Base-by-base conservation (phyloP, 2,329 filamentous ascomycete genomes). In the Hypoxylon sp. region DNA sequence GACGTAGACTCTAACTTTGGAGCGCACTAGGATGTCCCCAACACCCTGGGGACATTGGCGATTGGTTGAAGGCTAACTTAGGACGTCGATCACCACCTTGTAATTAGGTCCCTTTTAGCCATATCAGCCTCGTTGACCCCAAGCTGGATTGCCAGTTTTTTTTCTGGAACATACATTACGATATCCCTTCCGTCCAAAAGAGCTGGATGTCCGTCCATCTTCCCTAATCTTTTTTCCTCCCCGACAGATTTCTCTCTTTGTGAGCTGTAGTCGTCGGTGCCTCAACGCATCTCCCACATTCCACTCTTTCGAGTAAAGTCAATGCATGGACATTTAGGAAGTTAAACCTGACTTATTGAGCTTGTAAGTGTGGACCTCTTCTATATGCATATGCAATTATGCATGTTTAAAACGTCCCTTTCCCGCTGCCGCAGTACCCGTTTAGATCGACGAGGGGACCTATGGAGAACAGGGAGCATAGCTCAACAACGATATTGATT, bases 81-180 rank as follows among this genome's bases (percentile, higher is more conserved):
- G 17, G 17, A 46, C 31, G 67, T 67, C 67, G 70, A 70, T 72
- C 67, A 56, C 33, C 19, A 60, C 65, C 46, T 57, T 61, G 46
- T 60, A 35, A 67, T 63, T 67, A 56, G 48, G 64, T 65, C 67
- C 53, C 55, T 63, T 70, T 72, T 65, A 71, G 37, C 70, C 68
- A 68, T 71, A 71, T 72, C 70, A 72, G 70, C 70, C 70, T 72
- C 61, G 70, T 46, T 67, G 54, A 48, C 51, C 51, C 59, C 50
- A 42, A 63, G 46, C 53, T 64, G 29, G 47, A 39, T 44, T 39
- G 48, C 47, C 47, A 52, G 53, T 11, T 61, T 55, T 66, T 62
- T 57, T 59, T 33, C 31, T 62, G n/a, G 47, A 19, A 53, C 48
- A 51, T 56, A 53, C 48, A 65, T 70, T 65, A 60, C 54, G 61